Evolutionary conservation across 2,329 filamentous ascomycete genomes (phyloP), one percentile per base, ranked within the genome.

Genomic region (Paraphoma chrysanthemicola): DNA sequence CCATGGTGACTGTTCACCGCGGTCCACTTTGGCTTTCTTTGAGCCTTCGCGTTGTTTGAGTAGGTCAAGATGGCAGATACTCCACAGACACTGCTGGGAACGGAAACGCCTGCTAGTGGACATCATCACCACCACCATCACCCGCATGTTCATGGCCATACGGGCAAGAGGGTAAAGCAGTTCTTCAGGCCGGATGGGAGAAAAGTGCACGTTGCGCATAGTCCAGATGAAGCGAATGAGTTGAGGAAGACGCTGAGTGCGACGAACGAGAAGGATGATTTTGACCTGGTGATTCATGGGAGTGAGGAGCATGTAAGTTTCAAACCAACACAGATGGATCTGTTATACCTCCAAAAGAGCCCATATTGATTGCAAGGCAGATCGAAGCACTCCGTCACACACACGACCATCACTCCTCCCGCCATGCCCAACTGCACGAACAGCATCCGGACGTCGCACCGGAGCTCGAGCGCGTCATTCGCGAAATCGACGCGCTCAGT

Each of bases 251-350:
- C 80, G 33, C 78, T 86, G 41, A 60, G 57, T 52, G 67, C 70
- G 4, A 62, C 63, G 16, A 69, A 71, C 10, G 70, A 74, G 62
- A 69, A 68, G 61, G 71, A 67, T 52, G 78, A 82, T 48, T 84
- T 86, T 51, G 84, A 87, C 61, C 72, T 88, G 10, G 82, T 86
- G n/a, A 78, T 88, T 48, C 83, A 83, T 56, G 86, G 86, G 8
- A 85, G 83, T 3, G 67, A 72, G n/a, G 80, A 82, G 59, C 81
- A 83, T 67, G 71, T 77, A 50, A 53, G 70, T 62, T 29, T 17
- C 14, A 5, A 46, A 4, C 17, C 41, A 7, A 16, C 9, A 7
- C 33, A 47, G 10, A 10, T 9, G 10, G 18, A 18, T 33, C 36
- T 11, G 30, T 8, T 1, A 18, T 44, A 6, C 36, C 17, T 9